Conservation (phyloP, 371 early-diverging fungal species). For the Saksenaea vasiformis region DNA sequence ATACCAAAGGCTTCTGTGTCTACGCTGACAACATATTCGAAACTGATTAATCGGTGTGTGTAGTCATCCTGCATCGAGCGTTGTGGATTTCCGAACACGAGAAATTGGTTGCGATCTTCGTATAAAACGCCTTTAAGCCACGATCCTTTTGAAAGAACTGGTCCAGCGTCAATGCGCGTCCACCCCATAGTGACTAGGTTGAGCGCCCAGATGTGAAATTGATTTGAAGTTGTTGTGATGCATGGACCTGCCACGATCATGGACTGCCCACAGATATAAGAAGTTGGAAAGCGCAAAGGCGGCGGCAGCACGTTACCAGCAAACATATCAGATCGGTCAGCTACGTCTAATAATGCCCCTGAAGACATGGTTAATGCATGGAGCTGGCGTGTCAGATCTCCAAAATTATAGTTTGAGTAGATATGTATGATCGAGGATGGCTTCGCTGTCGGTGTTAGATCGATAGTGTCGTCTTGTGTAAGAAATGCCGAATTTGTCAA, state of each 20-base stretch:
- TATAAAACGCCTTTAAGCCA: constrained; percentile 72
- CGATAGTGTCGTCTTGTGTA: constrained; percentile 18
- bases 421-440: constrained; percentile 33
- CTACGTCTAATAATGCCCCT: constrained; percentile 36
- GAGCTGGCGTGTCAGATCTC: constrained; percentile 61
- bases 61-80: constrained; percentile 68
- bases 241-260: constrained; percentile 72
- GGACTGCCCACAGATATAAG: constrained; percentile 64
- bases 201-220: constrained; percentile 74
- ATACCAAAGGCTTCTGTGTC: constrained; percentile 70
- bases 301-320: constrained; percentile 59
- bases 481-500: background rate
- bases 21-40: constrained; percentile 58
- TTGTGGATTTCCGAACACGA: constrained; percentile 74
- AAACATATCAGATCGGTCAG: constrained; percentile 60
- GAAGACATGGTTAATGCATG: constrained; percentile 54
- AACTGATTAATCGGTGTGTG: constrained; percentile 66
- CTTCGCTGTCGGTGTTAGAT: constrained; percentile 18
- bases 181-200: constrained; percentile 62
- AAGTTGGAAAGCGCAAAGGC: constrained; percentile 72
- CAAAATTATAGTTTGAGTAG: constrained; percentile 73
- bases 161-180: constrained; percentile 69
- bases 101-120: constrained; percentile 56
- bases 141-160: constrained; percentile 61
- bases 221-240: constrained; percentile 55